Conservation (phyloP, 192 early-diverging fungal species). For the Coemansia sp. region DNA sequence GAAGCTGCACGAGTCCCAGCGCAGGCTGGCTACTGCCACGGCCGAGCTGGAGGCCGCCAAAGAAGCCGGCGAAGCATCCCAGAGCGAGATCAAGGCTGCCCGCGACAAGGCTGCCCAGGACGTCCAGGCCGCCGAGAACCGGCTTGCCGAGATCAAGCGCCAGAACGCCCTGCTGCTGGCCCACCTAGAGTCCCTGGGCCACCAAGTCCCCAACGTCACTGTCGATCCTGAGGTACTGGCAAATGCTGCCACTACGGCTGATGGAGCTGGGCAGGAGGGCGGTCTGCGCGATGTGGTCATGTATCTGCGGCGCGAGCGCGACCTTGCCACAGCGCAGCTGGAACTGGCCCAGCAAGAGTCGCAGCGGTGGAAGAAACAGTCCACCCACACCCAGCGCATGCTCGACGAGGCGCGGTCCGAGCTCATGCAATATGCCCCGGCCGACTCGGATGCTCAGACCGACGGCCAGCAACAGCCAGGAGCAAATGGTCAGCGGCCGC, state of each 20-base stretch:
- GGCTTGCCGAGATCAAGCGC: slow-evolving; percentile 51
- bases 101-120: slow-evolving; percentile 8
- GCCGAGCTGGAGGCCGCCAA: slow-evolving; percentile 18
- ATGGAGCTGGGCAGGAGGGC: slow-evolving; percentile 6
- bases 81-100: slow-evolving; percentile 23
- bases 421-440: slow-evolving; percentile 43
- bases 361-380: slow-evolving; percentile 58
- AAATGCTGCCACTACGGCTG: neutral
- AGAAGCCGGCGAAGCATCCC: slow-evolving; percentile 5
- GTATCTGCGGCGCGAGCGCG: slow-evolving; percentile 67
- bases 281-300: slow-evolving; percentile 58
- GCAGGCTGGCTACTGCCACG: slow-evolving; percentile 5
- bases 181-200: slow-evolving; percentile 61
- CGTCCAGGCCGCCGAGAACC: slow-evolving; percentile 44
- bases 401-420: slow-evolving; percentile 61
- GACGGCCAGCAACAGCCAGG: no score
- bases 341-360: slow-evolving; percentile 63
- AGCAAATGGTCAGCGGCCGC: neutral
- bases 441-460: slow-evolving; percentile 48
- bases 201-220: slow-evolving; percentile 32
- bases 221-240: slow-evolving; percentile 36
- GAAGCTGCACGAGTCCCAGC: slow-evolving; percentile 28
- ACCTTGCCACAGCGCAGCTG: slow-evolving; percentile 61
- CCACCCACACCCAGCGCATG: slow-evolving; percentile 57
- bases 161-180: slow-evolving; percentile 72